Base-by-base conservation (phyloP, 164 flowering plant genomes). In the Echeveria elegans region DNA sequence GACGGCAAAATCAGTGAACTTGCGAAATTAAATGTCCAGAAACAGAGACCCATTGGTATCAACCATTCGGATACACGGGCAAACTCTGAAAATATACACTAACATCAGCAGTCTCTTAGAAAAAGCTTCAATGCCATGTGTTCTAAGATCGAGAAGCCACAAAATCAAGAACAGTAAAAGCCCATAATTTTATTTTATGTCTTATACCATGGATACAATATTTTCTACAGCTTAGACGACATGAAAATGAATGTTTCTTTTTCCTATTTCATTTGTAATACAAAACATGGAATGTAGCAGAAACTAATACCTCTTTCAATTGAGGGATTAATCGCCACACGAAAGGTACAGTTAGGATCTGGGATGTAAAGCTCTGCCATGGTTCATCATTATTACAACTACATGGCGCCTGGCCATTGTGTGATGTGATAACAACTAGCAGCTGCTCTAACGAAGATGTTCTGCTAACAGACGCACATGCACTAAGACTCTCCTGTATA, bases 311-410 rank as follows among this genome's bases (percentile, higher is more conserved):
- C 95, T 84, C 88, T 79, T 82, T 89, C 36, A 95, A 76, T 58
- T 72, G 72, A 23, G 94, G 93, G 68, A 91, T 89, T 65, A 77
- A 72, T 43, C 67, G 61, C 99, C 99, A 91, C 68, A 92, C 66
- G 69, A 92, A 87, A 68, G 99, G 99, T 65, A 95, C 71, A 31
- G 92, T 80, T 56, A 95, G 87, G 69, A 95, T 84, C 72, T 87
- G 97, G 45, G 87, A 88, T 48, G 85, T 79, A 74, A 87, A 91
- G 71, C 92, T 82, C 83, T 81, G 78, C 45, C 62, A 74, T 31
- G 82, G 85, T 70, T 88, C 90, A 72, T 72, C 65, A 70, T 64
- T 72, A 50, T 77, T 72, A 70, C 98, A 91, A 40, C 30, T 69
- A 72, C 92, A 85, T 21, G 83, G 84, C 67, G 53, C 68, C 71